Evolutionary conservation across 1,139 yeast genomes (phyloP).

Genomic region (Pichia sp.): DNA sequence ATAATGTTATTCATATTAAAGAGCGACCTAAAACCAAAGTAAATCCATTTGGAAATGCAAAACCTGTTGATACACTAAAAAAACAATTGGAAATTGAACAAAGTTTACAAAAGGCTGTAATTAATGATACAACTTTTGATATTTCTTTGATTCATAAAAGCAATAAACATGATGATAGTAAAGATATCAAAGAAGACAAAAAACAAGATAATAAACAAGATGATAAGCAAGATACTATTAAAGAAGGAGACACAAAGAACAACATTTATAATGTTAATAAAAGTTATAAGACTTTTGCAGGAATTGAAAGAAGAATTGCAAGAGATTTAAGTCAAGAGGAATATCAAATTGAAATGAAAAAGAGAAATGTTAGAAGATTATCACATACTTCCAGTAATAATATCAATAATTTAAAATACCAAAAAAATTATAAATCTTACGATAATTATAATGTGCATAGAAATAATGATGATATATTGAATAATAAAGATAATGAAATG

Average conservation of each 20-base stretch:
- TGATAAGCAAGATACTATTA: background rate
- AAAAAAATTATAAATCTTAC: too few relatives aligned
- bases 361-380: background rate
- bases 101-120: conserved; percentile 40
- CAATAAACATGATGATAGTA: background rate
- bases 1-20: conserved; percentile 1
- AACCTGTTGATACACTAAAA: conserved; percentile 46
- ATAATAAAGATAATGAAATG: background rate
- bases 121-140: conserved; percentile 54
- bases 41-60: conserved; percentile 50
- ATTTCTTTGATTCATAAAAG: conserved; percentile 21
- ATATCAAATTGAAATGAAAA: conserved; percentile 10
- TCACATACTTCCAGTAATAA: too few relatives aligned
- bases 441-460: too few relatives aligned
- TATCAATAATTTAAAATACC: too few relatives aligned
- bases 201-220: background rate
- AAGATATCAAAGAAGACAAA: background rate
- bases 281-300: background rate
- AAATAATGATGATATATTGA: too few relatives aligned
- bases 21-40: conserved; percentile 39
- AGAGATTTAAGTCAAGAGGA: conserved; percentile 14
- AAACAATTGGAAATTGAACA: conserved; percentile 43
- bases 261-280: background rate
- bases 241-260: background rate
- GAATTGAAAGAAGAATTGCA: conserved; percentile 12